A percentile compares a stretch with the other conserved stretches of the same genome.
Evolutionary conservation across 2,329 filamentous ascomycete species (phyloP).

Genomic region (Fonsecaea pedrosoi): DNA sequence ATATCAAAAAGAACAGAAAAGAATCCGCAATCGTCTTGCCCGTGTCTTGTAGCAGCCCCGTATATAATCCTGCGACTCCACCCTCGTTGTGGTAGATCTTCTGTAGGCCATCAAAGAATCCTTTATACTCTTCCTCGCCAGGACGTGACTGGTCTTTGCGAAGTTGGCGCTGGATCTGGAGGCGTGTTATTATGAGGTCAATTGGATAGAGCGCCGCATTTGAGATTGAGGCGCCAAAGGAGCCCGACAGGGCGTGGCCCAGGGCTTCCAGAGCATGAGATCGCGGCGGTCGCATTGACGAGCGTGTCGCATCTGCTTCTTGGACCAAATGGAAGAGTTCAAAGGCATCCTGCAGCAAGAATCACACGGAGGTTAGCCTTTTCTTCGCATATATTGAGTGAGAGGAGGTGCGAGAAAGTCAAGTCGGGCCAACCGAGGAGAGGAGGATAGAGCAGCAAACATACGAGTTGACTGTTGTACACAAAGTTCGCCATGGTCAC

Average conservation of each 20-base stretch:
- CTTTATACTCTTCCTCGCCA: constrained; percentile 63
- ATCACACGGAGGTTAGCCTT: background rate
- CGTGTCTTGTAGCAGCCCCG: constrained; percentile 68
- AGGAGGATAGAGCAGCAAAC: constrained; percentile 4
- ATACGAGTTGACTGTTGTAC: constrained; percentile 38
- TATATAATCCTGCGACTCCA: constrained; percentile 73
- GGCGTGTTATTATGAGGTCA: constrained; percentile 78
- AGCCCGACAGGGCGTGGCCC: constrained; percentile 81
- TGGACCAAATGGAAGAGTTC: constrained; percentile 54
- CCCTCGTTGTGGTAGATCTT: constrained; percentile 76
- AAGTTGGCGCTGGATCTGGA: constrained; percentile 76
- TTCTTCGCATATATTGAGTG: background rate
- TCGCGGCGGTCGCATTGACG: constrained; percentile 44
- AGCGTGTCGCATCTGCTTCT: constrained; percentile 38
- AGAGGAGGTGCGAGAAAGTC: background rate
- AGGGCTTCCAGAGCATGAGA: constrained; percentile 69
- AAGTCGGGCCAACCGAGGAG: background rate
- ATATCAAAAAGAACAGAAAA: constrained; percentile 86
- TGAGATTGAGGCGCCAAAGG: constrained; percentile 77
- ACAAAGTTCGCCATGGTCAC: constrained; percentile 33
- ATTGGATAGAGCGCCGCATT: constrained; percentile 82
- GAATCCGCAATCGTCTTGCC: constrained; percentile 74
- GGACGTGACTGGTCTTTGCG: constrained; percentile 45
- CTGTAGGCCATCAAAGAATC: constrained; percentile 70
- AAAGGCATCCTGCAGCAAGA: constrained; percentile 48